Evolutionary conservation across 371 early-diverging fungal species (phyloP), one percentile per base, ranked within the genome.

Genomic region (Massospora cicadina): DNA sequence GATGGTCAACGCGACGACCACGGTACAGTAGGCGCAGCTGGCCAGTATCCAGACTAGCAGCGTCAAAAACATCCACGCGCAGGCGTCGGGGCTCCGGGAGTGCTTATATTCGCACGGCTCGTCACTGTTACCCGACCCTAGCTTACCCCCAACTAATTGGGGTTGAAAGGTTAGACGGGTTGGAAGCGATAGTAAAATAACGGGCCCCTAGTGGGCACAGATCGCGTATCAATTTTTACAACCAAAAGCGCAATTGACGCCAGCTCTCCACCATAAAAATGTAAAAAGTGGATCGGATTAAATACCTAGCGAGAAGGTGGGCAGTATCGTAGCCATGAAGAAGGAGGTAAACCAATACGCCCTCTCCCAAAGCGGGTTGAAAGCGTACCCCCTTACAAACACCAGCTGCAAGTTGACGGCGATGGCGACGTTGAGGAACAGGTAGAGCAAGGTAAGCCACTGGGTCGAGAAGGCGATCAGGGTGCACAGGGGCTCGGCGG

Each of bases 351-450:
- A 12, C 57, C 57, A 57, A 57, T 57, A 57, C 57, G 7, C 10
- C 57, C 57, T 2, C 27, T 57, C 57, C 57, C 57, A 57, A 7
- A 25, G 10, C 7, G 25, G n/a, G 27, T 57, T 57, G 27, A 57
- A 57, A 7, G 25, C 27, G n/a, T 21, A 21, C 1, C 62, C 62
- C 29, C 53, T 28, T n/a, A 62, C 32, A 33, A 62, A 62, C n/a
- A 33, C 43, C 30, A 62, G 32, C 43, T 62, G 62, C 24, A 62
- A 26, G 62, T 62, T 62, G 7, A 62, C 17, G 32, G 62, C 62
- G 5, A 62, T 33, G 43, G 24, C 24, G 30, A 62, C 33, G 17
- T 29, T 62, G 30, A 62, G 43, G 25, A 62, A 62, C 23, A 62
- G 29, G 26, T 62, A 62, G 2, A 62, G 43, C 33, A 62, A 26